Evolutionary conservation across 306 rosid species (phyloP).

Genomic region (Vigna unguiculata): DNA sequence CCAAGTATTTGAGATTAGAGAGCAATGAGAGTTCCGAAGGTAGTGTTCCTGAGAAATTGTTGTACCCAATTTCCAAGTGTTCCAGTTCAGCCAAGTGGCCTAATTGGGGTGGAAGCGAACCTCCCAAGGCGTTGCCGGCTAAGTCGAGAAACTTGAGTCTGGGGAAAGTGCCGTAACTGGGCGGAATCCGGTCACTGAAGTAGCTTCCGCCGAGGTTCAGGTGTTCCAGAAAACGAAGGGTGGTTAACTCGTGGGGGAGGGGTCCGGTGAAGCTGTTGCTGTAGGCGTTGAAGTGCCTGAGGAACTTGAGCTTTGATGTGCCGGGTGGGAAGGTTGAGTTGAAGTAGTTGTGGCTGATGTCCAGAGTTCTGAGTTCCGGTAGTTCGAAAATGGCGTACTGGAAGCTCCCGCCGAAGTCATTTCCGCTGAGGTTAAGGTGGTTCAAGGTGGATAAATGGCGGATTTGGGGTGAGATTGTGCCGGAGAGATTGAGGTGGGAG

Average conservation of each 20-base stretch:
- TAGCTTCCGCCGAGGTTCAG: slow-evolving; percentile 97
- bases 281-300: slow-evolving; percentile 74
- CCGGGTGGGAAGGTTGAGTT: slow-evolving; percentile 84
- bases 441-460: slow-evolving; percentile 57
- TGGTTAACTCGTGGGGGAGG: slow-evolving; percentile 61
- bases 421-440: slow-evolving; percentile 80
- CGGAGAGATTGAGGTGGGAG: slow-evolving; percentile 85
- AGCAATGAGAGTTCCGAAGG: slow-evolving; percentile 63
- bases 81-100: slow-evolving; percentile 62
- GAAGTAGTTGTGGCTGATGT: slow-evolving; percentile 78
- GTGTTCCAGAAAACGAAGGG: slow-evolving; percentile 68
- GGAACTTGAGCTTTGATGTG: slow-evolving; percentile 76
- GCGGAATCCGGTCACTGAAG: slow-evolving; percentile 71
- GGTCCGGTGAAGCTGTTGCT: slow-evolving; percentile 88
- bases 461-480: slow-evolving; percentile 69
- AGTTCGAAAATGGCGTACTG: slow-evolving; percentile 71
- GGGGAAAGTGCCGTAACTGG: slow-evolving; percentile 62
- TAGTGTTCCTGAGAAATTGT: slow-evolving; percentile 61
- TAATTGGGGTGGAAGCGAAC: slow-evolving; percentile 67
- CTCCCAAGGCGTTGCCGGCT: slow-evolving; percentile 77
- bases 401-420: slow-evolving; percentile 66
- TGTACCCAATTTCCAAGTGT: slow-evolving; percentile 90
- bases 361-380: slow-evolving; percentile 62
- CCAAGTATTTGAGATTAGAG: slow-evolving; percentile 70
- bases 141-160: slow-evolving; percentile 63